Conservation (phyloP, 225 moss, liverwort and hornwort genomes). For the Bryum argenteum region DNA sequence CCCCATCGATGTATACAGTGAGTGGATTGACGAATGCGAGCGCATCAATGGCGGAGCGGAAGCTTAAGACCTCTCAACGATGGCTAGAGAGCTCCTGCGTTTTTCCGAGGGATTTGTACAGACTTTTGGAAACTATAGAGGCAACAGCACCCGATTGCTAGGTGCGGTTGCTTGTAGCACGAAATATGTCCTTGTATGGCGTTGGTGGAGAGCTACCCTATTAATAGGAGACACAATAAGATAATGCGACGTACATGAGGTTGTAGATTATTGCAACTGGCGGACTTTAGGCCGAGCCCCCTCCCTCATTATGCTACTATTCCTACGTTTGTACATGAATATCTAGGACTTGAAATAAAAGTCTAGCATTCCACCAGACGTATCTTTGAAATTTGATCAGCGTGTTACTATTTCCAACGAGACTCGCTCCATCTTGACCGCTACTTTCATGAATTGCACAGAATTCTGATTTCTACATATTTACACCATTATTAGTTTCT, state of each 20-base stretch:
- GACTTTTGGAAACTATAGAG: conserved; percentile 22
- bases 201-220: conserved; percentile 2
- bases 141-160: not conserved
- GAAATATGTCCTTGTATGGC: conserved; percentile 9
- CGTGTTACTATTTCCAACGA: too few species aligned
- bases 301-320: conserved; percentile 20
- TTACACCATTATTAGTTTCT: too few species aligned
- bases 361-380: not conserved
- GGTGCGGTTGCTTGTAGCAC: not conserved
- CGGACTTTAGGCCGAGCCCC: conserved; percentile 15
- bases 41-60: conserved; percentile 58
- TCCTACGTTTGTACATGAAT: conserved; percentile 22
- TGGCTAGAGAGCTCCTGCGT: not conserved
- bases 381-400: not conserved
- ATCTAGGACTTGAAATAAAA: conserved; percentile 18
- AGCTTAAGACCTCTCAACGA: conserved; percentile 23
- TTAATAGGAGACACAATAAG: not conserved
- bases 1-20: conserved; percentile 78
- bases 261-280: conserved; percentile 27
- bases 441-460: too few species aligned
- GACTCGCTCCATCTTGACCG: too few species aligned
- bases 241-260: conserved; percentile 7
- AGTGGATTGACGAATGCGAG: conserved; percentile 65
- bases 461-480: too few species aligned
- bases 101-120: conserved; percentile 23